Conservation (phyloP, 106 monocot genomes). For the Dioscorea alata region DNA sequence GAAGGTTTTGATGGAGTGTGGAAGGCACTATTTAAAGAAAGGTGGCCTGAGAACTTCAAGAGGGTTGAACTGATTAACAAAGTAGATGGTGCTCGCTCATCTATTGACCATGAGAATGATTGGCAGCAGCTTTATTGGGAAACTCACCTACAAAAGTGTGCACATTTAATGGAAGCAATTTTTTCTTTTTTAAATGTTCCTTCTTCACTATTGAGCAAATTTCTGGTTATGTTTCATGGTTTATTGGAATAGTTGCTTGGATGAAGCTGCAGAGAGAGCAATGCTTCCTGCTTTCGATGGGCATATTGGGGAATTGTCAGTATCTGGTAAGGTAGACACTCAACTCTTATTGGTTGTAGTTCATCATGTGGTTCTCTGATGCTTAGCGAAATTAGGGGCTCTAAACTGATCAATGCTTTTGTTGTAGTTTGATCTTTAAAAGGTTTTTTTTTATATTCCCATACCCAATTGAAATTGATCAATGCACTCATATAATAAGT, state of each 20-base stretch:
- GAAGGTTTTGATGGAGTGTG: slow-evolving; percentile 17
- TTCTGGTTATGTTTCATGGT: not conserved
- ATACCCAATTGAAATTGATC: too few relatives aligned
- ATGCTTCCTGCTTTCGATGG: slow-evolving; percentile 53
- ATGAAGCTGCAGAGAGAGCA: slow-evolving; percentile 58
- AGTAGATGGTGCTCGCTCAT: not conserved
- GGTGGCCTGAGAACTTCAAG: slow-evolving; percentile 23
- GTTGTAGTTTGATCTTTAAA: too few relatives aligned
- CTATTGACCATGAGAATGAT: slow-evolving; percentile 5
- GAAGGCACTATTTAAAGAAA: slow-evolving; percentile 16
- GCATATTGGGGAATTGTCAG: slow-evolving; percentile 19
- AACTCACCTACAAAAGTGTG: slow-evolving; percentile 36
- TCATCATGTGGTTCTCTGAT: too few relatives aligned
- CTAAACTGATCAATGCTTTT: too few relatives aligned
- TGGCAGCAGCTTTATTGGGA: slow-evolving; percentile 54
- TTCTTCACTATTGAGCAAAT: not conserved
- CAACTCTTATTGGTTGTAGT: too few relatives aligned
- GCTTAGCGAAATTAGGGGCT: too few relatives aligned
- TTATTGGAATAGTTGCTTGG: slow-evolving; percentile 36
- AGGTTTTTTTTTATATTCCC: too few relatives aligned
- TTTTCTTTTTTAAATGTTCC: not conserved
- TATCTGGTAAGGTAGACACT: slow-evolving; percentile 26
- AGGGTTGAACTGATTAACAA: not conserved
- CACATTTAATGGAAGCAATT: not conserved
- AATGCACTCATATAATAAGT: too few relatives aligned